Evolutionary conservation across 176 grass and related monocot genomes (phyloP), one percentile per base, ranked within the genome.

Genomic region (Carex kokanica): DNA sequence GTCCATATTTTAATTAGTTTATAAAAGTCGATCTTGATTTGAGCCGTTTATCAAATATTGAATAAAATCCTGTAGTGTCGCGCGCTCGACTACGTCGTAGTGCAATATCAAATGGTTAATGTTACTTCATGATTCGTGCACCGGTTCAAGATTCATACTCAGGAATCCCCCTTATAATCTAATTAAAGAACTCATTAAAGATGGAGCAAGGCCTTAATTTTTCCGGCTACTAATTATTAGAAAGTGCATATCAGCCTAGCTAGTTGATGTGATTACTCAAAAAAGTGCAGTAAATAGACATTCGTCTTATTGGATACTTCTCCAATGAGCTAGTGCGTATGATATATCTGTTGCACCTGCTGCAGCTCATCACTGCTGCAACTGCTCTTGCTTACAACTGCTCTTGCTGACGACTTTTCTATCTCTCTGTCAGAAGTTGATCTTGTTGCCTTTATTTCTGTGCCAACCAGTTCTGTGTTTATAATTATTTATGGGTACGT

Each of bases 371-470:
- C 9, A 73, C 69, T 49, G 69, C 69, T 47, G 8, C 41, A 45
- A 18, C n/a, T 47, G 69, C 69, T 73, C 69, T 73, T 49, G 67
- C 67, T 71, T 71, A 45, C 67, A 45, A 71, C 38, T 71, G 67
- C 67, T n/a, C 21, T 45, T 71, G 69, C 38, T 20, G 67, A 73
- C n/a, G 69, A 20, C 40, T 49, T 73, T 23, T 23, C n/a, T 73
- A 72, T 72, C 18, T 47, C 17, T 73, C 69, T 49, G 38, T 47
- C 41, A 47, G 69, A 45, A 49, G 8, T 73, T 18, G 3, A 73
- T 73, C 18, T 73, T 18, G 69, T 49, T 47, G 69, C 18, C 69
- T 73, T 72, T 73, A 73, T 73, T 47, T 73, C 69, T 45, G 69
- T 73, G n/a, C 69, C 69, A 73, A 73, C 69, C 69, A 5, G 69